Evolutionary conservation across 208 protist species (phyloP), one percentile per base, ranked within the genome.

Genomic region (Angomonas ambiguus): DNA sequence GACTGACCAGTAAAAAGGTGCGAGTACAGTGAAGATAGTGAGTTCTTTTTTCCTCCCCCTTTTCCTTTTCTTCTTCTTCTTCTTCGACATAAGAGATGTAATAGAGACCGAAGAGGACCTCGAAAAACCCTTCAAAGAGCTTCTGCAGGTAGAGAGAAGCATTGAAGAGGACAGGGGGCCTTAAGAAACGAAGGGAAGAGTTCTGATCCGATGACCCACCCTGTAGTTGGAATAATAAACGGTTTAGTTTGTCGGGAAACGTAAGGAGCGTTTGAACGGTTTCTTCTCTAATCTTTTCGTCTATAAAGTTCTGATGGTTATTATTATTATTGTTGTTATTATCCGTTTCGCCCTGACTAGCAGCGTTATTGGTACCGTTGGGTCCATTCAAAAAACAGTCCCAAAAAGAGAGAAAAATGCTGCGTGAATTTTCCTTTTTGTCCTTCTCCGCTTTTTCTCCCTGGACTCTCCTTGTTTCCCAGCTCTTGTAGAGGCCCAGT

Each of bases 311-410:
- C 8, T 53, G 45, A 27, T 4, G 28, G 4, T 59, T 59, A 10
- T 20, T 59, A n/a, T 11, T 59, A 59, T 59, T 59, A 59, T 34
- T 59, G 16, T 8, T 6, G 20, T 59, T 59, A 16, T 59, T 59
- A 59, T 59, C 24, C 10, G 10, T 34, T 33, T 32, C n/a, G n/a
- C n/a, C n/a, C n/a, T n/a, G n/a, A n/a, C n/a, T n/a, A n/a, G n/a
- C n/a, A n/a, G n/a, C n/a, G n/a, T n/a, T n/a, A n/a, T n/a, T 59
- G 5, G 28, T 5, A 31, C 10, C 10, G 4, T 59, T 20, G 28
- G 25, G 34, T 59, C 35, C 35, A 13, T 41, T 41, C 5, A 41
- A 41, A 13, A 41, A 41, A 41, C 8, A 41, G 13, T 41, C 35
- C 35, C 35, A 41, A 41, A 41, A 41, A 41, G 8, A 41, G 8